Evolutionary conservation across 345 rosid genomes (phyloP), one percentile per base, ranked within the genome.

Genomic region (Cardamine resedifolia): DNA sequence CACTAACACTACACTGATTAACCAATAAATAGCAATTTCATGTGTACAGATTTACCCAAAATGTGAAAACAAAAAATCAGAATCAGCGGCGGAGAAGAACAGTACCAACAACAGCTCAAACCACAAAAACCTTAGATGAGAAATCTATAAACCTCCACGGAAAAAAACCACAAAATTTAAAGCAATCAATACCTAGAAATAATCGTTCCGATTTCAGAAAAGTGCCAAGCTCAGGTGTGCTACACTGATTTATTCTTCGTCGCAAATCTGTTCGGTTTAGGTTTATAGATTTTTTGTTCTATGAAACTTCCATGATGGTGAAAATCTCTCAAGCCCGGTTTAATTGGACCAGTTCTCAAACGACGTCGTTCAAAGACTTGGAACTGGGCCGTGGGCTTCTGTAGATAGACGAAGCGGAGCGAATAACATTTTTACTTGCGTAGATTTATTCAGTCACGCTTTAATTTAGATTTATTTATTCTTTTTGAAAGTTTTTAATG

Each of bases 21-120:
- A 5, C 1, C 59, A 59, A 18, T 2, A 28, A 30, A 18, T 18
- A 11, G 10, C 10, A 49, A 59, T 49, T 60, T 24, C 43, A 27
- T 27, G n/a, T 36, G 30, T 47, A 14, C 6, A 14, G 31, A 43
- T 56, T 30, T 28, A 30, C 16, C 28, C 43, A 19, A 70, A 34
- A 34, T 27, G 38, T 66, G 21, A 30, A 30, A 11, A 3, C 7
- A 5, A n/a, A 16, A 36, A 3, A 0, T 51, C 15, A 59, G 41
- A 72, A 28, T 44, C 21, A 55, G 49, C 20, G 24, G 36, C 57
- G 19, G 44, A 21, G 50, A 39, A 39, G 68, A 63, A 63, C 38
- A 51, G 73, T 69, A 20, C 21, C 33, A 57, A 57, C n/a, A 20
- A 34, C 18, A 61, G 67, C 41, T 50, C 18, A 71, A 61, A 71